Conservation (phyloP, 2,329 filamentous ascomycete genomes). For the Chrysosporium keratinophilum region DNA sequence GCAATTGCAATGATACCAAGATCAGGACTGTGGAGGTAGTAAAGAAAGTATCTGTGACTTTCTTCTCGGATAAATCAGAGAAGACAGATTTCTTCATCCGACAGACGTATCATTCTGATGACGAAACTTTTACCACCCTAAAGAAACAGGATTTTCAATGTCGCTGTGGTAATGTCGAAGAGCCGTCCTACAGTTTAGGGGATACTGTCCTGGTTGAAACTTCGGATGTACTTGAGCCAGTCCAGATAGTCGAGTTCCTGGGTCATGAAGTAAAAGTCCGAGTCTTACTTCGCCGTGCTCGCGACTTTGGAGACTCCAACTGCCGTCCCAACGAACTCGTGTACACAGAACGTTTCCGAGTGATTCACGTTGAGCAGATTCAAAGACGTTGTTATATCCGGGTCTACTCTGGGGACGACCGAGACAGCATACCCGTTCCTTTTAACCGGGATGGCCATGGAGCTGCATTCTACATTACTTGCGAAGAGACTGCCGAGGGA, state of each 20-base stretch:
- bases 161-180: slow-evolving; percentile 23
- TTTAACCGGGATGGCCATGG: slow-evolving; percentile 58
- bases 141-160: slow-evolving; percentile 48
- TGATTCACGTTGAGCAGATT: slow-evolving; percentile 36
- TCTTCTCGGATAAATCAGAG: slow-evolving; percentile 41
- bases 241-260: slow-evolving; percentile 42
- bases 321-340: slow-evolving; percentile 44
- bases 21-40: slow-evolving; percentile 49
- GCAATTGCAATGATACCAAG: slow-evolving; percentile 51
- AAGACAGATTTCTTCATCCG: slow-evolving; percentile 55
- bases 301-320: slow-evolving; percentile 31
- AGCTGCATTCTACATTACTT: slow-evolving; percentile 55
- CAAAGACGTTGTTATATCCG: slow-evolving; percentile 51
- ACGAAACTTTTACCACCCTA: slow-evolving; percentile 54
- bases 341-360: slow-evolving; percentile 38
- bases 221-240: slow-evolving; percentile 46
- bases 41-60: slow-evolving; percentile 48
- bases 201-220: slow-evolving; percentile 49
- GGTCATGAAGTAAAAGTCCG: slow-evolving; percentile 38
- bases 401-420: slow-evolving; percentile 38
- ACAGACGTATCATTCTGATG: slow-evolving; percentile 53
- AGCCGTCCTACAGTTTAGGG: slow-evolving; percentile 38
- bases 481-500: slow-evolving; percentile 23
- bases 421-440: slow-evolving; percentile 44
- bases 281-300: slow-evolving; percentile 42